Evolutionary conservation across 768 basidiomycete species (phyloP), one percentile per base, ranked within the genome.

Genomic region (Russula virescens): DNA sequence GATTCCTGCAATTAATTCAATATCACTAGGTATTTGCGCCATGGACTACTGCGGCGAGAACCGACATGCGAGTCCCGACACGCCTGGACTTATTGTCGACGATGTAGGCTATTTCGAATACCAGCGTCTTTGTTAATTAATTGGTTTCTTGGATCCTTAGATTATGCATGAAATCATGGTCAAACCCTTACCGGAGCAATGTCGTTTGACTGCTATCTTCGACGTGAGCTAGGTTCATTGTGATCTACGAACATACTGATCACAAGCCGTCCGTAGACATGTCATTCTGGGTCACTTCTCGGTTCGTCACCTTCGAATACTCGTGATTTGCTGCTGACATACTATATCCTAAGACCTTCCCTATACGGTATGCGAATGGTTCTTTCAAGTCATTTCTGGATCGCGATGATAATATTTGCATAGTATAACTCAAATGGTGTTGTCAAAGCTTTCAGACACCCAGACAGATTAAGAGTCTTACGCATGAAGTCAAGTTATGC

Each of bases 191-290:
- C n/a, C n/a, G n/a, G n/a, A n/a, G 2, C 14, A 25, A 2, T 62
- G 61, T 56, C 61, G 61, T 16, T 28, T 62, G 54, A 62, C 61
- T n/a, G 55, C 55, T 3, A 13, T 62, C 8, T 42, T 50, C 4
- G 61, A 62, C 4, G 61, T 62, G 31, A 56, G 40, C 10, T 56
- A 3, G 31, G 8, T 8, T 23, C 2, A 10, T 11, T 3, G 5
- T 11, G 18, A 13, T 26, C 3, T 31, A 7, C 5, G 11, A 25
- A 7, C 28, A 25, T 18, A 26, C 19, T 54, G 7, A 42, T 16
- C 9, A 38, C 16, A 4, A 1, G 16, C 13, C 34, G 10, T 11
- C 28, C 46, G 25, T 7, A 62, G 61, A 50, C 38, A 11, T 56
- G 61, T 5, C 47, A 62, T 26, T 56, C 48, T 5, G 61, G 48